Base-by-base conservation (phyloP, 257 asterid species). In the Solanum neorickii region DNA sequence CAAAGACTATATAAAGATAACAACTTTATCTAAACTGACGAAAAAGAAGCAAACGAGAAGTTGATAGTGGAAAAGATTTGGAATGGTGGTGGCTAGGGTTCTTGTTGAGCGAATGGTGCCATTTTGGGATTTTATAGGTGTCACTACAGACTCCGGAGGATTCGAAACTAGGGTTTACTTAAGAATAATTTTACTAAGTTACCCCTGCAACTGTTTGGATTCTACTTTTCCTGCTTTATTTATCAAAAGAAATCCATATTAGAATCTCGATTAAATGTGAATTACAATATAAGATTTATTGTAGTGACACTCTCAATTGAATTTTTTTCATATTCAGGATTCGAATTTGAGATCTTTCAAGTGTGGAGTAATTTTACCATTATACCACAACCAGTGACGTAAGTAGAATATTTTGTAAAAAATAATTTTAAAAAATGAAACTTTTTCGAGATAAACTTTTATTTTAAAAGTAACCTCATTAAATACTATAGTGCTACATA, bases 131-230 rank as follows among this genome's bases (percentile, higher is more conserved):
- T 86, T 73, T 31, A 86, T 73, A 52, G 49, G 7, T 11, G 33
- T 2, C 70, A 62, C 31, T 62, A 33, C 39, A 21, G 35, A 35
- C 31, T 83, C 20, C 12, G 7, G 86, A 31, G 14, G 46, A 11
- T 56, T 83, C 46, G 73, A 12, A 59, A 27, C 74, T 83, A 83
- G 87, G 87, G 87, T 84, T 39, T 41, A 62, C 9, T 41, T 69
- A 12, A 41, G 37, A 27, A 41, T 4, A 25, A 12, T 18, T 83
- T 59, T 83, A 46, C 86, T 5, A 9, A 52, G 21, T 2, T 59
- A 33, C 52, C 86, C 86, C 42, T 69, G 3, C 42, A 31, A 15
- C 13, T 69, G 74, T 31, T 31, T 31, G 77, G 42, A n/a, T 70
- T 70, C 77, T 70, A 16, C 14, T 15, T 70, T 15, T 70, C 12